These are phyloP conservation scores for Scortechinia acanthostroma DNA, from an alignment of 2,329 filamentous ascomycete genomes.

Conservation along the genomic window DNA sequence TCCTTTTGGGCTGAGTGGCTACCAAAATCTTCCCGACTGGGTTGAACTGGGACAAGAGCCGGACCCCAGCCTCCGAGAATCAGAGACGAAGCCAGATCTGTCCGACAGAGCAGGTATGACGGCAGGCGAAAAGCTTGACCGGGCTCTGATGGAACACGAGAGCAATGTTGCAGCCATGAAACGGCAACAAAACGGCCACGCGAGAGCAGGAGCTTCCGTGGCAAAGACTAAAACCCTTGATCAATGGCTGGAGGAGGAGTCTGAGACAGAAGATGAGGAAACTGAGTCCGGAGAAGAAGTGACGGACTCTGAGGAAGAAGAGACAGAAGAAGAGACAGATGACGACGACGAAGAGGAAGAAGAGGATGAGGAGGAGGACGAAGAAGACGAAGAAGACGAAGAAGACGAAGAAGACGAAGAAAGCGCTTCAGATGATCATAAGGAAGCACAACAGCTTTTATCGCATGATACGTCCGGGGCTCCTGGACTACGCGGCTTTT, in stretches of 20 bases:
- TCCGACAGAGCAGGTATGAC: conserved; percentile 30
- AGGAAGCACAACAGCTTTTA: neutral
- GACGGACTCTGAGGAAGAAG: conserved; percentile 39
- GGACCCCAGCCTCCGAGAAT: conserved; percentile 61
- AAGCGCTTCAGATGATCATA: neutral
- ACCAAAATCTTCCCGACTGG: conserved; percentile 77
- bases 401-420: conserved; percentile 1
- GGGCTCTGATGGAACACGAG: conserved; percentile 48
- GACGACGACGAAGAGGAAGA: conserved; percentile 26
- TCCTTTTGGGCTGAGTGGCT: conserved; percentile 69
- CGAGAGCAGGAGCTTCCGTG: conserved; percentile 89
- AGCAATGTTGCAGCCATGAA: conserved; percentile 10
- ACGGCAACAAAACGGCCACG: conserved; percentile 50
- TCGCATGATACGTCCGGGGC: too few species aligned
- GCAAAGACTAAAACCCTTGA: conserved; percentile 63
- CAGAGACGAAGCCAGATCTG: conserved; percentile 18
- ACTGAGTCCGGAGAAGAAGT: conserved; percentile 42
- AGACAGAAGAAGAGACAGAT: conserved; percentile 37
- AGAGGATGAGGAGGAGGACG: conserved; percentile 13
- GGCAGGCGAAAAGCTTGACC: conserved; percentile 50
- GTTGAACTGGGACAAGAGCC: conserved; percentile 75
- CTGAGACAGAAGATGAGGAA: conserved; percentile 36
- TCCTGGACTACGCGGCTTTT: too few species aligned
- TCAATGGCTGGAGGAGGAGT: conserved; percentile 42
- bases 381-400: neutral